phyloP scores from a whole-genome alignment of 805 yeast genomes.

The Cyberlindnera euphorbiiphila region DNA sequence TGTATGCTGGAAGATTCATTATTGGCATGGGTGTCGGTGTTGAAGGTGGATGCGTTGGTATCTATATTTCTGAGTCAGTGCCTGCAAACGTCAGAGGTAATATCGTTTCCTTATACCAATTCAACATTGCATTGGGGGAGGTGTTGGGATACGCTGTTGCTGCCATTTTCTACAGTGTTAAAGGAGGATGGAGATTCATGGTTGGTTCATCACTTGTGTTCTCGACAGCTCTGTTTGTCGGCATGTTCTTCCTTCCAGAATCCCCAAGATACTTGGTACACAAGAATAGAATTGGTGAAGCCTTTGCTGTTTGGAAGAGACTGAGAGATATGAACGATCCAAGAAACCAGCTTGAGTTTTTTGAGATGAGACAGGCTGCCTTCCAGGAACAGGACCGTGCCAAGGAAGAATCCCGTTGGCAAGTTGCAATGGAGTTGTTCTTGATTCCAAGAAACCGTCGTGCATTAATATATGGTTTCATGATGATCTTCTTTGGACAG shows the following conservation, averaged over 20 bases:
- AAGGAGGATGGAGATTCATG: conserved; percentile 63
- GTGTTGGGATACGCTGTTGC: conserved; percentile 61
- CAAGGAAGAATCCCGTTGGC: conserved; percentile 33
- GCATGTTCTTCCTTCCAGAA: conserved; percentile 54
- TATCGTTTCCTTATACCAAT: conserved; percentile 59
- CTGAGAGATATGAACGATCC: conserved; percentile 45
- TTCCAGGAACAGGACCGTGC: conserved; percentile 41
- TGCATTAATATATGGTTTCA: conserved; percentile 52
- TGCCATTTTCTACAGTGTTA: conserved; percentile 53
- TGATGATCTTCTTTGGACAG: conserved; percentile 59
- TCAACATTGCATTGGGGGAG: conserved; percentile 64
- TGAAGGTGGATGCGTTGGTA: conserved; percentile 62
- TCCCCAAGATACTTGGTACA: conserved; percentile 56
- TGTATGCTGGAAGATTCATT: conserved; percentile 58
- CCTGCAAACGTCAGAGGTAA: conserved; percentile 58
- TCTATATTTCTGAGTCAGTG: conserved; percentile 57
- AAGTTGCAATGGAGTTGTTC: conserved; percentile 48
- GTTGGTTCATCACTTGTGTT: conserved; percentile 60
- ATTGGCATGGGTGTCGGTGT: conserved; percentile 64
- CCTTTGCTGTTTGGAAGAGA: conserved; percentile 52
- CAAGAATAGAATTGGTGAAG: conserved; percentile 48
- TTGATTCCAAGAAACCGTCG: conserved; percentile 56
- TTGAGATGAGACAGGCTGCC: conserved; percentile 53
- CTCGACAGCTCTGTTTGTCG: conserved; percentile 47
- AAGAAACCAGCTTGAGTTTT: conserved; percentile 47